Percentiles rank a stretch among this genome's conserved stretches.
Evolutionary conservation across 75 land plant genomes (phyloP).

Genomic region (Picea sitchensis): DNA sequence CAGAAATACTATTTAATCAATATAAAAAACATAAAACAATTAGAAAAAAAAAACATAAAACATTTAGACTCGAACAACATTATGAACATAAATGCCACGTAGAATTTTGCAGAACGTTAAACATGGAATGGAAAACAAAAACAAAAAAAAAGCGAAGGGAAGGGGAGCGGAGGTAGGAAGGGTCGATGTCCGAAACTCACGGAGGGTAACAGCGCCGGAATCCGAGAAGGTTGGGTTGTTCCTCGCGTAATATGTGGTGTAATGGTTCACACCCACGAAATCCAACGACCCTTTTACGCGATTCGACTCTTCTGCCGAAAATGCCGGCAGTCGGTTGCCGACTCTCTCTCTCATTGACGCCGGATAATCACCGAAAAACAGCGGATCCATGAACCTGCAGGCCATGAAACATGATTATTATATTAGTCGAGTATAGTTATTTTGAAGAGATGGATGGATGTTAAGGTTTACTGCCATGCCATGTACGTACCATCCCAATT

Average conservation of each 20-base stretch:
- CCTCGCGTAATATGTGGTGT: conserved; percentile 18
- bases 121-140: not conserved
- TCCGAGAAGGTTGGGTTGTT: conserved; percentile 23
- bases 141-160: not conserved
- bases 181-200: conserved; percentile 19
- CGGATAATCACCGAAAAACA: conserved; percentile 22
- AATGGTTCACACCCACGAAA: conserved; percentile 33
- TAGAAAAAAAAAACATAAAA: too few relatives aligned
- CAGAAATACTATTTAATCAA: too few relatives aligned
- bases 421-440: not conserved
- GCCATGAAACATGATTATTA: too few relatives aligned
- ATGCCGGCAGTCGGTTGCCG: conserved; percentile 16
- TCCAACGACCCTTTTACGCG: conserved; percentile 18
- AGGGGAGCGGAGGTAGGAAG: not conserved
- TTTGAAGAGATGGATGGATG: too few relatives aligned
- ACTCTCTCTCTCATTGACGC: conserved; percentile 15
- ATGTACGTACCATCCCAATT: conserved; percentile 26
- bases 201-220: conserved; percentile 42
- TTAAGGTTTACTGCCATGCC: too few relatives aligned
- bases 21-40: too few relatives aligned
- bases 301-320: conserved; percentile 10
- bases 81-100: conserved; percentile 16
- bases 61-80: conserved; percentile 24
- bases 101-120: conserved; percentile 29
- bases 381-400: conserved; percentile 23